Evolutionary conservation across 768 basidiomycete genomes (phyloP).

Genomic region (Macrolepiota dolichaula): DNA sequence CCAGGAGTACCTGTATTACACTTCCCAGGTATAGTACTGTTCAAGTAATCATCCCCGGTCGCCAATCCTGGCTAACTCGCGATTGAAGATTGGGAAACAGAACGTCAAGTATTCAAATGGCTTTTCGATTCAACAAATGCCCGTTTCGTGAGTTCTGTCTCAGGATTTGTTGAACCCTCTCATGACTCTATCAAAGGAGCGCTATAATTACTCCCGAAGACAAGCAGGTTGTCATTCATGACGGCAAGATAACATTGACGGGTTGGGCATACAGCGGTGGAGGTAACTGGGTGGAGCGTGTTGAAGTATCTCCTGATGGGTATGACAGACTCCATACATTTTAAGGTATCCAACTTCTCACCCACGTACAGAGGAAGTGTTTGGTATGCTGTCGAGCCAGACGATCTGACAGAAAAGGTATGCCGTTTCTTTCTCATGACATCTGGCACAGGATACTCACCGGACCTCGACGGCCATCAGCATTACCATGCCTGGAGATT

Average conservation of each 20-base stretch:
- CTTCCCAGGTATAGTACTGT: conserved; percentile 33
- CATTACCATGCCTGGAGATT: conserved; percentile 55
- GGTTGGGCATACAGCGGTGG: conserved; percentile 45
- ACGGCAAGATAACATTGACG: conserved; percentile 40
- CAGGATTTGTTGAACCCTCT: neutral
- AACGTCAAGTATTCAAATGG: conserved; percentile 50
- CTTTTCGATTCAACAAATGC: conserved; percentile 57
- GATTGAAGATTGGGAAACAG: conserved; percentile 44
- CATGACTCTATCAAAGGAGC: conserved; percentile 30
- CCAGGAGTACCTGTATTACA: conserved; percentile 54
- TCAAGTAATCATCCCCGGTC: neutral
- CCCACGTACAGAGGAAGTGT: conserved; percentile 35
- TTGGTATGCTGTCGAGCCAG: conserved; percentile 45
- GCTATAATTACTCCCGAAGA: conserved; percentile 44
- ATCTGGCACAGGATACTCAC: neutral
- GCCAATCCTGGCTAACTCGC: neutral
- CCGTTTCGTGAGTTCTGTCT: conserved; percentile 45
- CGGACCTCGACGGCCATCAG: conserved; percentile 20
- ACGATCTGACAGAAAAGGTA: conserved; percentile 48
- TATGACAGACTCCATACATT: conserved; percentile 15
- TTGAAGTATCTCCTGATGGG: conserved; percentile 52
- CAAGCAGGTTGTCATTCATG: conserved; percentile 44
- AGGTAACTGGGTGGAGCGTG: conserved; percentile 53
- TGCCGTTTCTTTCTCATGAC: neutral
- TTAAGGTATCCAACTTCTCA: neutral